A percentile compares a stretch with the other conserved stretches of the same genome.
Evolutionary conservation across 805 yeast genomes (phyloP).

Genomic region (Cyberlindnera xishuangbannaensis): DNA sequence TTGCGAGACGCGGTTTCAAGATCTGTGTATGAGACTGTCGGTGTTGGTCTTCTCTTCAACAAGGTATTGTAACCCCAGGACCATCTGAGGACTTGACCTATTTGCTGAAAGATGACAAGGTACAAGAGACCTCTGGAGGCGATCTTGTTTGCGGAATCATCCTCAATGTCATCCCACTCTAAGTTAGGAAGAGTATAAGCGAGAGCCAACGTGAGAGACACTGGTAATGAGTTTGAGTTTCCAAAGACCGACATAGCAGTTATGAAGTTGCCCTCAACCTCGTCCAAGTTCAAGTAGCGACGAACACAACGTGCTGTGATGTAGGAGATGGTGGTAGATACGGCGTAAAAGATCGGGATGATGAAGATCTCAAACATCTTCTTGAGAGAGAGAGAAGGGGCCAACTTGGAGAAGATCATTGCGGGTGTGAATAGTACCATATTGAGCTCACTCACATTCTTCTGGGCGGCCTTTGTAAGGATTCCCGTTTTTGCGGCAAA

Average conservation of each 20-base stretch:
- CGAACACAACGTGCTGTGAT: conserved; percentile 54
- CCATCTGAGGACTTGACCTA: conserved; percentile 81
- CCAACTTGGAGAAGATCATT: conserved; percentile 80
- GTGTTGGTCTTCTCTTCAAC: conserved; percentile 42
- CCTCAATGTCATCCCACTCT: conserved; percentile 66
- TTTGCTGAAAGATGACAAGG: conserved; percentile 70
- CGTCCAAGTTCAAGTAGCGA: conserved; percentile 49
- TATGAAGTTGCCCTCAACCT: conserved; percentile 80
- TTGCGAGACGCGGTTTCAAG: conserved; percentile 2
- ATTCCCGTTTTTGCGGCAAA: conserved; percentile 73
- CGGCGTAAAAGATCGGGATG: conserved; percentile 78
- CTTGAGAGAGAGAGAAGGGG: conserved; percentile 58
- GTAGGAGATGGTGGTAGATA: conserved; percentile 75
- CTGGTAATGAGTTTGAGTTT: conserved; percentile 91
- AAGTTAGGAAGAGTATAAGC: conserved; percentile 71
- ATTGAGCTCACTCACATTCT: conserved; percentile 67
- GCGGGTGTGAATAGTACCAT: conserved; percentile 95
- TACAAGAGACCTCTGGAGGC: conserved; percentile 77
- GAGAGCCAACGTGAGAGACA: conserved; percentile 75
- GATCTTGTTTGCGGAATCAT: conserved; percentile 61
- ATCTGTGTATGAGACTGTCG: conserved; percentile 2
- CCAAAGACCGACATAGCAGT: conserved; percentile 98
- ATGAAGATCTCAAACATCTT: conserved; percentile 76
- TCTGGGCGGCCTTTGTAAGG: conserved; percentile 68
- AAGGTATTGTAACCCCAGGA: conserved; percentile 80